Evolutionary conservation across 2,329 filamentous ascomycete genomes (phyloP).

Genomic region (Cadophora sp.): DNA sequence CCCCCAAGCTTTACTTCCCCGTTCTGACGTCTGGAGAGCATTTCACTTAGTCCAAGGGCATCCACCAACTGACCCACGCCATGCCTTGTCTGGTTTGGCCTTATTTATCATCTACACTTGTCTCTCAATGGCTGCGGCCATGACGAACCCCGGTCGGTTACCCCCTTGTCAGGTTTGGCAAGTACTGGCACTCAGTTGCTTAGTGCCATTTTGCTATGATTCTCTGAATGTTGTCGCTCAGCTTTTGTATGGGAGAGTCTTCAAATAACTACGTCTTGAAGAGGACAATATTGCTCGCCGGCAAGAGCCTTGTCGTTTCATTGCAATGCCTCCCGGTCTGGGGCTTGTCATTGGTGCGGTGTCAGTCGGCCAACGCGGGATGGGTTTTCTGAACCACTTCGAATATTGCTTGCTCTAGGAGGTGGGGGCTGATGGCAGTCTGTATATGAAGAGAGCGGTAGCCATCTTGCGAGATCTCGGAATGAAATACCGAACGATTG

Average conservation of each 20-base stretch:
- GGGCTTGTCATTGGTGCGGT: conserved; percentile 40
- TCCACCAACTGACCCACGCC: conserved; percentile 31
- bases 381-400: conserved; percentile 31
- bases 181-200: conserved; percentile 39
- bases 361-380: conserved; percentile 38
- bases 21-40: conserved; percentile 36
- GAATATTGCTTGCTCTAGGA: conserved; percentile 35
- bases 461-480: conserved; percentile 35
- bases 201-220: conserved; percentile 35
- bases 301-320: conserved; percentile 42
- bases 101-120: conserved; percentile 37
- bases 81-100: conserved; percentile 33
- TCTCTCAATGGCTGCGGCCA: conserved; percentile 37
- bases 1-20: conserved; percentile 25
- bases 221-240: conserved; percentile 18
- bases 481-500: conserved; percentile 35
- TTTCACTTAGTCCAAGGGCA: conserved; percentile 34
- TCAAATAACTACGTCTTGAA: conserved; percentile 30
- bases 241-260: conserved; percentile 23
- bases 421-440: conserved; percentile 37
- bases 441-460: conserved; percentile 41
- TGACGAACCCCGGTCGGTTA: conserved; percentile 37
- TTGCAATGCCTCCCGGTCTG: conserved; percentile 34
- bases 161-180: conserved; percentile 38
- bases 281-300: conserved; percentile 29